A percentile compares a stretch with the other conserved stretches of the same genome.
Evolutionary conservation across 495 filamentous ascomycete species (phyloP).

Genomic region (Podospora pseudocomata): DNA sequence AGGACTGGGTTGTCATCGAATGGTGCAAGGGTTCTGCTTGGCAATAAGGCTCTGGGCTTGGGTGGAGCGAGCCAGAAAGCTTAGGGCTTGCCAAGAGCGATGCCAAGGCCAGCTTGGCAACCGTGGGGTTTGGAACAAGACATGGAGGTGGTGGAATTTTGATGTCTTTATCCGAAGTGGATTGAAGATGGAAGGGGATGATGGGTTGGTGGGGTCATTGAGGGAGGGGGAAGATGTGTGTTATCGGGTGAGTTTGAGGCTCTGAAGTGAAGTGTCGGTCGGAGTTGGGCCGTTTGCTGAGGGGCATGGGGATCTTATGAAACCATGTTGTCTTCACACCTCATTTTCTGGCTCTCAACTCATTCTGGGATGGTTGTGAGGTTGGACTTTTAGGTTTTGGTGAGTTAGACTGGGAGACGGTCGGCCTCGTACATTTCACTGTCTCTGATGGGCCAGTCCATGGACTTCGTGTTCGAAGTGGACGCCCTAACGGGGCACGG

Average conservation of each 20-base stretch:
- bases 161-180: not conserved
- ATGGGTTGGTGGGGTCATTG: not conserved
- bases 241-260: not conserved
- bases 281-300: no score
- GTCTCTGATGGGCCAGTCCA: no score
- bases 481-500: no score
- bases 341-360: no score
- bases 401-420: no score
- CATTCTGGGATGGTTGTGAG: no score
- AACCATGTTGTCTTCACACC: no score
- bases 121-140: not conserved
- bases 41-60: not conserved
- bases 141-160: not conserved
- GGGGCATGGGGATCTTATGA: no score
- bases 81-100: not conserved
- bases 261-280: not conserved
- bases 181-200: not conserved
- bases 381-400: no score
- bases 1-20: not conserved
- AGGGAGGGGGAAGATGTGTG: not conserved
- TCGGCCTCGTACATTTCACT: no score
- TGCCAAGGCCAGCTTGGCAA: not conserved
- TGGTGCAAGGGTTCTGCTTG: not conserved
- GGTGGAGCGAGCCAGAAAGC: slow-evolving; percentile 1
- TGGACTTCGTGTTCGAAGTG: no score